Percentiles rank a stretch among this genome's conserved stretches.
Conservation (phyloP, 2,329 filamentous ascomycete species). For the Epicoccum sorghinum region DNA sequence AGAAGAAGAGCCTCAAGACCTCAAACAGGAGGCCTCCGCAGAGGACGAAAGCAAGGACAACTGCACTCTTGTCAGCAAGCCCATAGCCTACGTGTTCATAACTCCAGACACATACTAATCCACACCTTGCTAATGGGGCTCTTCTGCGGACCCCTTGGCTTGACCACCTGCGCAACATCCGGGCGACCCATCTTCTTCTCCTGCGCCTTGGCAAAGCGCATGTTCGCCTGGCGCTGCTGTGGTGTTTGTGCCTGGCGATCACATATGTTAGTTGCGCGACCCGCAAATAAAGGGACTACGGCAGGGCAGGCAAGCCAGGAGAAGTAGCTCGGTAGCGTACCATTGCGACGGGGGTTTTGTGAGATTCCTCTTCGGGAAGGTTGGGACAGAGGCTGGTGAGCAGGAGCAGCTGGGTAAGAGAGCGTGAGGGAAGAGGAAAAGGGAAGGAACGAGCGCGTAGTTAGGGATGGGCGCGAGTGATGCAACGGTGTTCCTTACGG, state of each 20-base stretch:
- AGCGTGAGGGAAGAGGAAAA: neutral
- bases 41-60: conserved; percentile 67
- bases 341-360: conserved; percentile 1
- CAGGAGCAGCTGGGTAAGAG: neutral
- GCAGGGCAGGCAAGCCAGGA: neutral
- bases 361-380: neutral
- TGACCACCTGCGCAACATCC: conserved; percentile 56
- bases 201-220: conserved; percentile 76
- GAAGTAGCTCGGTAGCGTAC: conserved; percentile 16
- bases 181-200: conserved; percentile 75
- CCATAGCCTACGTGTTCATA: no score
- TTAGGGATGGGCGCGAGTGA: conserved; percentile 19
- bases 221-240: conserved; percentile 80
- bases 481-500: conserved; percentile 43
- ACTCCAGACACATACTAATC: conserved; percentile 59
- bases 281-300: conserved; percentile 1
- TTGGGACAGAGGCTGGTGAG: neutral
- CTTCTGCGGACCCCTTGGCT: conserved; percentile 54
- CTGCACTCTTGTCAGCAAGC: conserved; percentile 41
- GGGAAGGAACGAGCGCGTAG: conserved; percentile 4
- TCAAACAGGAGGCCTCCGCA: conserved; percentile 67
- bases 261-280: neutral
- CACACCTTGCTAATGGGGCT: conserved; percentile 62
- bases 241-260: conserved; percentile 75
- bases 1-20: conserved; percentile 57